Conservation (phyloP, 2,329 filamentous ascomycete genomes). For the Colletotrichum lentis region DNA sequence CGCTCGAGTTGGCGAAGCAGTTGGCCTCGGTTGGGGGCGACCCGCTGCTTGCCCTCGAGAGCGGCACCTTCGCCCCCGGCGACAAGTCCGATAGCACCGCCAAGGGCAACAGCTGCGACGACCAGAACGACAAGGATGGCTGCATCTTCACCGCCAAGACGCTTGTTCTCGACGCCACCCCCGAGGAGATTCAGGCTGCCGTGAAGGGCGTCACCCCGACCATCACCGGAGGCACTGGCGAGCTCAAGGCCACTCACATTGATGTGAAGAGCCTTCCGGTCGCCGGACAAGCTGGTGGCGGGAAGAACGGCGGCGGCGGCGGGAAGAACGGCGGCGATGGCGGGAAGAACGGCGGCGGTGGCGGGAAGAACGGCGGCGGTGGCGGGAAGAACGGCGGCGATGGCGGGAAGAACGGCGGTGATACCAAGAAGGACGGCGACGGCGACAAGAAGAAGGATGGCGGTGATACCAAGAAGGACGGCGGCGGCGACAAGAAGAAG, state of each 20-base stretch:
- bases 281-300: slow-evolving; percentile 32
- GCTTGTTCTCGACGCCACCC: slow-evolving; percentile 62
- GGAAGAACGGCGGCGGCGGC: not conserved
- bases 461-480: no score
- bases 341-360: not conserved
- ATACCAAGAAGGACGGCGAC: no score
- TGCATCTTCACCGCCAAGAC: slow-evolving; percentile 66
- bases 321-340: slow-evolving; percentile 46
- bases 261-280: slow-evolving; percentile 42
- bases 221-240: slow-evolving; percentile 47
- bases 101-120: slow-evolving; percentile 64
- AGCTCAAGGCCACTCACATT: slow-evolving; percentile 43
- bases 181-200: slow-evolving; percentile 62
- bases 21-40: slow-evolving; percentile 55
- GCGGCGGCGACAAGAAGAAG: no score
- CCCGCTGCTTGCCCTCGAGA: slow-evolving; percentile 52
- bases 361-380: no score
- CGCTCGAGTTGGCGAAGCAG: slow-evolving; percentile 52
- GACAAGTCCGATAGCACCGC: slow-evolving; percentile 50
- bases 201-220: slow-evolving; percentile 46
- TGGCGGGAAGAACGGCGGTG: no score
- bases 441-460: no score
- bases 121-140: slow-evolving; percentile 56
- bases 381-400: slow-evolving; percentile 48
- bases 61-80: slow-evolving; percentile 55